Percentiles rank a stretch among this genome's conserved stretches.
These are phyloP conservation scores for Rheum nobile DNA, from an alignment of 148 eudicot genomes.

Conservation along the genomic window DNA sequence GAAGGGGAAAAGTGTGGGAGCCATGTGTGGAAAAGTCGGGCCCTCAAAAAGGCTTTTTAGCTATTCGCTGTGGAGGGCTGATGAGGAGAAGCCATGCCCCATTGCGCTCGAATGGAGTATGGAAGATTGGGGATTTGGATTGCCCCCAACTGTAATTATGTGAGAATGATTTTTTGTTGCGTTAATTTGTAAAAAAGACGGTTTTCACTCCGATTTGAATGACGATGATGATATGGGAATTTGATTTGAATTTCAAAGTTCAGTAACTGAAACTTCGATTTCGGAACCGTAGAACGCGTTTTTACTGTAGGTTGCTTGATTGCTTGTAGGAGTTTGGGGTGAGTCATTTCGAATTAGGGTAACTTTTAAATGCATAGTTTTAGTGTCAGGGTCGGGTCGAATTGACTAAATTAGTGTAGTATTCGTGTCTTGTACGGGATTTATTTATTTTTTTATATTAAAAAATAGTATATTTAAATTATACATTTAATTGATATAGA, in stretches of 20 bases:
- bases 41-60: not conserved
- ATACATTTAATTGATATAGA: no score
- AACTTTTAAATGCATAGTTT: no score
- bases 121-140: not conserved
- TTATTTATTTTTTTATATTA: no score
- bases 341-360: no score
- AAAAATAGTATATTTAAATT: no score
- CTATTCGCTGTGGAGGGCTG: not conserved
- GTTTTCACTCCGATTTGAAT: not conserved
- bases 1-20: not conserved
- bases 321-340: no score
- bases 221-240: not conserved
- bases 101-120: not conserved
- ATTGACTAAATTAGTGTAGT: no score
- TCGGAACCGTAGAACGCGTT: not conserved
- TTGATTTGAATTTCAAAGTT: not conserved
- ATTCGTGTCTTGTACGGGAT: no score
- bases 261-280: slow-evolving; percentile 1
- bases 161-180: not conserved
- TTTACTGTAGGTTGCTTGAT: no score
- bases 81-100: not conserved
- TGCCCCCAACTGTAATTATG: slow-evolving; percentile 3
- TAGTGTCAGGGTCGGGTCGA: no score
- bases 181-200: not conserved
- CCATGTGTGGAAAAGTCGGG: slow-evolving; percentile 7